Evolutionary conservation across 176 grass and related monocot genomes (phyloP), one percentile per base, ranked within the genome.

Genomic region (Aegilops speltoides): DNA sequence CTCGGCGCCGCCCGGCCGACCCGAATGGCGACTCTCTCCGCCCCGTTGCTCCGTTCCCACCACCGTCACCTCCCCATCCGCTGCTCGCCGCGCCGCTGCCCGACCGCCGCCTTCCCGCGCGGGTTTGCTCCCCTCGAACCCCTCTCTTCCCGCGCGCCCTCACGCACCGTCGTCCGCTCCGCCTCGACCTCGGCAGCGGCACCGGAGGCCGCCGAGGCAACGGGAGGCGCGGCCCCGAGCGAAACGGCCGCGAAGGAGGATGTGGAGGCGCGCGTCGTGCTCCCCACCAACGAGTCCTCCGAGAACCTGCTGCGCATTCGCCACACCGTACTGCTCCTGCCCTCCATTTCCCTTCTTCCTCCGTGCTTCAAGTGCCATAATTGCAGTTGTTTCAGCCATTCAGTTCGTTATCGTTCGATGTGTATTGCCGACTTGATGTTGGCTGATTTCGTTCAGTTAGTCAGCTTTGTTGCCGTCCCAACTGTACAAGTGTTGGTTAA

Each of bases 261-360:
- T 19, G 54, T 1, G 54, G 7, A 59, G 63, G 80, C 84, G 31
- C 85, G 89, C 67, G 73, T 99, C 38, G 85, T 93, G 33, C 92
- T 98, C 4, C 96, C 96, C 23, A 98, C 94, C 62, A 98, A 96
- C 76, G 92, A 98, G 15, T 96, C 93, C 19, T 98, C 96, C 15
- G 90, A 90, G 15, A 54, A 16, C 33, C 88, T 98, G 20, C 92
- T 98, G 45, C 90, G 96, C 74, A 90, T 96, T 78, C 94, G 97
- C 79, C 94, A 99, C 83, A 96, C 94, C 37, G 94, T 99, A 91
- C 76, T 52, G 0, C 26, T 65, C 38, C 68, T 17, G 6, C 36
- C 62, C 41, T 16, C 29, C 43, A 34, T 82, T 84, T 43, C 34
- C 11, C 69, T 8, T 85, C 29, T 56, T 66, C 29, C 19, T 40